phyloP scores from a whole-genome alignment of 805 yeast genomes.

The Metschnikowia santaceciliae region DNA sequence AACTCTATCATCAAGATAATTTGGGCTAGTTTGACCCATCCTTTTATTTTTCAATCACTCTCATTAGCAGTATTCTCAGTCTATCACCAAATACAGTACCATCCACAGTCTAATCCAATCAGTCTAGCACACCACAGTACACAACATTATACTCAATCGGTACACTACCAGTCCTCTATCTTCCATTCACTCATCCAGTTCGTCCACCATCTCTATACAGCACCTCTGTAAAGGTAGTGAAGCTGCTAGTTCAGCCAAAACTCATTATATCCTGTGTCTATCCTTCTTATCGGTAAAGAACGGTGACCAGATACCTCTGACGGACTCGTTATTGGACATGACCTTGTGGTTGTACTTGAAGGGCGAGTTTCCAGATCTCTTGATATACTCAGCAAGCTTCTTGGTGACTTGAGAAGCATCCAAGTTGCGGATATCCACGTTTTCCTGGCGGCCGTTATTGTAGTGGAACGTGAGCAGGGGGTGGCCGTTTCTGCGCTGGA shows the following conservation, averaged over 20 bases:
- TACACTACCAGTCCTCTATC: too few species aligned
- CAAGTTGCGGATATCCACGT: slow-evolving; percentile 75
- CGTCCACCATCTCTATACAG: not conserved
- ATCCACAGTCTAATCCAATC: too few species aligned
- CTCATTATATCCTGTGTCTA: slow-evolving; percentile 34
- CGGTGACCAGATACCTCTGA: slow-evolving; percentile 98
- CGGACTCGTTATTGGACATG: slow-evolving; percentile 71
- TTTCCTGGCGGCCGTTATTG: slow-evolving; percentile 28
- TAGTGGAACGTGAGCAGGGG: slow-evolving; percentile 55
- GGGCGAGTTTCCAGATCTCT: slow-evolving; percentile 65
- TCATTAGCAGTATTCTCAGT: too few species aligned
- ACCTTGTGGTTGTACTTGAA: slow-evolving; percentile 70
- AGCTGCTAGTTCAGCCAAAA: too few species aligned
- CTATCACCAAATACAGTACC: too few species aligned
- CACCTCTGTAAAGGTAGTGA: not conserved
- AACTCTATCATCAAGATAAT: too few species aligned
- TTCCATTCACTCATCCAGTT: too few species aligned
- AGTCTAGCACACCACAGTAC: too few species aligned
- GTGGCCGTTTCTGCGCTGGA: slow-evolving; percentile 73
- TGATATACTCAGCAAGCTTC: slow-evolving; percentile 60
- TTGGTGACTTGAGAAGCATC: slow-evolving; percentile 56
- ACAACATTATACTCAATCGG: too few species aligned
- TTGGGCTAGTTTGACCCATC: too few species aligned
- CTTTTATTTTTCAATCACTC: too few species aligned
- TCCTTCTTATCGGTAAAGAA: slow-evolving; percentile 58